Evolutionary conservation across 306 rosid species (phyloP).

Genomic region (Astragalus membranaceus): DNA sequence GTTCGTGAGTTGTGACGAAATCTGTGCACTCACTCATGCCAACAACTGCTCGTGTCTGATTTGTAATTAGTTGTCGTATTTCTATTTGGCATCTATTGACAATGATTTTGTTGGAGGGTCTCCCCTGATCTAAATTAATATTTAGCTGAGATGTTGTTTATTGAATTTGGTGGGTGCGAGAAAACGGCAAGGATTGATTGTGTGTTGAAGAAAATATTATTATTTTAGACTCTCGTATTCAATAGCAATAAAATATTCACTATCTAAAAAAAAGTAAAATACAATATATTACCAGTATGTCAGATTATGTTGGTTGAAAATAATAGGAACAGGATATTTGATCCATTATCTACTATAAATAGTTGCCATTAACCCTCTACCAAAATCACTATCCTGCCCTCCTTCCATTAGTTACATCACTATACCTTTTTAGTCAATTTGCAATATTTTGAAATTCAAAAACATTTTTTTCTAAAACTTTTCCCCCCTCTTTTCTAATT

Average conservation of each 20-base stretch:
- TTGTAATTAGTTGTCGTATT: conserved; percentile 25
- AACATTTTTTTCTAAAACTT: too few relatives aligned
- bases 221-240: conserved; percentile 15
- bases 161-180: too few relatives aligned
- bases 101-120: conserved; percentile 24
- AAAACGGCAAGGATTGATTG: conserved; percentile 7
- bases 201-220: neutral
- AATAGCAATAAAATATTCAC: neutral
- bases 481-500: too few relatives aligned
- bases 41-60: conserved; percentile 25
- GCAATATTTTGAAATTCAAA: too few relatives aligned
- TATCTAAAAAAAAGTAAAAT: neutral
- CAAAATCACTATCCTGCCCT: too few relatives aligned
- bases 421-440: too few relatives aligned
- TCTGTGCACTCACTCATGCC: conserved; percentile 15
- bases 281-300: neutral
- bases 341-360: too few relatives aligned
- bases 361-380: too few relatives aligned
- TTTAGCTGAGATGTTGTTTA: too few relatives aligned
- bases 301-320: conserved; percentile 12
- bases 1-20: conserved; percentile 29
- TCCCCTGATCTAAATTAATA: conserved; percentile 2
- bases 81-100: conserved; percentile 30
- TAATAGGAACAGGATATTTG: neutral
- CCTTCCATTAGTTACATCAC: too few relatives aligned